Base-by-base conservation (phyloP, 768 basidiomycete genomes). In the Polyporus arcularius region DNA sequence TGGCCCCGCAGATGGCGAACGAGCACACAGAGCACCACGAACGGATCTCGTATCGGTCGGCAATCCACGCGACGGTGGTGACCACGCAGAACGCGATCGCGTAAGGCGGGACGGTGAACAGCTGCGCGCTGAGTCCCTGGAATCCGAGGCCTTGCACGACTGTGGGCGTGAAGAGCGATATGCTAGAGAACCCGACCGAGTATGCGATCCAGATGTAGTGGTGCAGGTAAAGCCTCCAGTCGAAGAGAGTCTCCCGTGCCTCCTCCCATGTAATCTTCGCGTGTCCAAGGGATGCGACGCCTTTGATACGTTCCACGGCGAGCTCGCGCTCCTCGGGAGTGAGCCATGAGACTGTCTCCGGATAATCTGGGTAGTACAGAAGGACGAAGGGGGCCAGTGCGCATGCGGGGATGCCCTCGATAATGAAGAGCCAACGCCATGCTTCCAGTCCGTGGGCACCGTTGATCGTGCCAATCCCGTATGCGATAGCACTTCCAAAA, bases 121-220 rank as follows among this genome's bases (percentile, higher is more conserved):
- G 75, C 66, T 89, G 86, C 10, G 84, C 82, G 30, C 74, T 69
- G 28, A 81, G 75, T 0, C 80, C 78, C 4, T 78, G 78, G 67
- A 81, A 87, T 18, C 87, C 87, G 1, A 89, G 79, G 18, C 78
- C 76, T 48, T 82, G 76, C 9, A 92, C 82, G 71, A 93, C 89
- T 2, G 87, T 86, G 4, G 90, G 90, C 4, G 84, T 75, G 72
- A 93, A 92, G 66, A 89, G 84, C 46, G 55, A 62, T 45, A 75
- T 64, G 51, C 72, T 73, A 64, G 78, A 79, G 54, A 81, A 75
- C 8, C 76, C 76, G 50, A 78, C 74, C 3, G 79, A 81, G 16
- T 57, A 64, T 4, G 78, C 76, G 54, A 79, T 74, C 71, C 75
- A 78, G 50, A 78, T 70, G 53, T 75, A 72, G 43, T 78, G 76